Conservation (phyloP, 1,139 yeast species). For the Geotrichum klebahnii region DNA sequence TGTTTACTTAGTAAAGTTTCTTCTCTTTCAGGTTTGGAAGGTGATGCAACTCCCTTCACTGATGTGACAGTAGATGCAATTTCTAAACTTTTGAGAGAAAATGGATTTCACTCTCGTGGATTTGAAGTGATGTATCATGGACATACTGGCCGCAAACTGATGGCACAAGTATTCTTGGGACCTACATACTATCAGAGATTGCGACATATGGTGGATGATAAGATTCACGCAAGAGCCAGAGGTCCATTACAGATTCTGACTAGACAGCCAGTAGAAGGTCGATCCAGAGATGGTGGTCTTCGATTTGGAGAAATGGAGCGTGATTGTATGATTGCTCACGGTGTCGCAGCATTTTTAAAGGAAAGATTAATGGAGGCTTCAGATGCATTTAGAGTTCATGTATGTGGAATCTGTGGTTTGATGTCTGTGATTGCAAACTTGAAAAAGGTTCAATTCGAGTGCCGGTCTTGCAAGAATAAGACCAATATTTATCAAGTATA, state of each 20-base stretch:
- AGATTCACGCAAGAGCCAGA: slow-evolving; percentile 98
- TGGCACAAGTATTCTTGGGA: slow-evolving; percentile 98
- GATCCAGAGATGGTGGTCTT: slow-evolving; percentile 98
- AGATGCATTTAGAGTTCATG: slow-evolving; percentile 96
- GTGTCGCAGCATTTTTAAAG: slow-evolving; percentile 95
- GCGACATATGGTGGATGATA: slow-evolving; percentile 99
- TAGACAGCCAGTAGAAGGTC: slow-evolving; percentile 98
- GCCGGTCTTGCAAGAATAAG: slow-evolving; percentile 97
- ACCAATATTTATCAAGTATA: slow-evolving; percentile 96
- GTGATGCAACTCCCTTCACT: slow-evolving; percentile 98
- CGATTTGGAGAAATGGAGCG: slow-evolving; percentile 99
- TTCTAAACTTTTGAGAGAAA: slow-evolving; percentile 83
- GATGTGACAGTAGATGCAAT: slow-evolving; percentile 97
- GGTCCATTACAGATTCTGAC: slow-evolving; percentile 98
- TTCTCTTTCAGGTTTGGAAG: slow-evolving; percentile 90
- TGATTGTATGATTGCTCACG: slow-evolving; percentile 99
- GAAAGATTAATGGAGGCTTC: slow-evolving; percentile 98
- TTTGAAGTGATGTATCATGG: slow-evolving; percentile 98
- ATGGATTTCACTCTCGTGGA: slow-evolving; percentile 97
- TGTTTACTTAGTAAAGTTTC: slow-evolving; percentile 95
- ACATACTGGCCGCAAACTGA: slow-evolving; percentile 93
- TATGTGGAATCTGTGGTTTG: slow-evolving; percentile 96
- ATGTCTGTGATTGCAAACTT: slow-evolving; percentile 96
- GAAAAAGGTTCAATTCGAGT: slow-evolving; percentile 95
- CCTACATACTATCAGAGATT: slow-evolving; percentile 98